Evolutionary conservation across 2,329 filamentous ascomycete genomes (phyloP).

Genomic region (Tolypocladium pustulatum): DNA sequence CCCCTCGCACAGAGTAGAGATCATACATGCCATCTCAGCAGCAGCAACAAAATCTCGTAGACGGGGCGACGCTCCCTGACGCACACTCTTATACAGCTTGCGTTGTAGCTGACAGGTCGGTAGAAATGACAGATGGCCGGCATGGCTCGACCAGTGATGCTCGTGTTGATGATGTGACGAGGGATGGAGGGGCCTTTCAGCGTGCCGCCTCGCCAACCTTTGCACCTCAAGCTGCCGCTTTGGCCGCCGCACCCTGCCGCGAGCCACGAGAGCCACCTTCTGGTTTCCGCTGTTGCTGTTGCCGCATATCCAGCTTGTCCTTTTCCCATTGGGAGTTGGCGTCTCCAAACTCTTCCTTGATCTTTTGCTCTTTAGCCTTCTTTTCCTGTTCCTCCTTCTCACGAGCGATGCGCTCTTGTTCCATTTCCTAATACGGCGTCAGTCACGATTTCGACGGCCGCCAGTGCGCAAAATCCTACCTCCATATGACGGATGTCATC

Average conservation of each 20-base stretch:
- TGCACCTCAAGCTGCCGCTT: slow-evolving; percentile 1
- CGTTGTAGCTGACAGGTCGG: background rate
- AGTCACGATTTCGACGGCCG: background rate
- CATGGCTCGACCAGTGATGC: background rate
- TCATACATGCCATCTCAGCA: background rate
- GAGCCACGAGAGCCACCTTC: slow-evolving; percentile 1
- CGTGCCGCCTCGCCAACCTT: background rate
- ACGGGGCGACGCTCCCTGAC: background rate
- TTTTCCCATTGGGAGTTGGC: slow-evolving; percentile 76
- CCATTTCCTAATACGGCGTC: slow-evolving; percentile 63
- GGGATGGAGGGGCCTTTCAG: background rate
- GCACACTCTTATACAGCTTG: background rate
- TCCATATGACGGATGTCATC: slow-evolving; percentile 98
- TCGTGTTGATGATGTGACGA: background rate
- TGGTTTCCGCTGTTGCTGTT: slow-evolving; percentile 18
- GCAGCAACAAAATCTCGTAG: background rate
- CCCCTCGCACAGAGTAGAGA: background rate
- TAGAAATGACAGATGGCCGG: background rate
- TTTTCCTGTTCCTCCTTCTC: slow-evolving; percentile 61
- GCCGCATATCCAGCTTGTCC: slow-evolving; percentile 71
- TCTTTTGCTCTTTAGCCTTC: slow-evolving; percentile 61
- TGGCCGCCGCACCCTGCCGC: slow-evolving; percentile 3
- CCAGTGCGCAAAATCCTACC: slow-evolving; percentile 27
- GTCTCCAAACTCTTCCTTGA: slow-evolving; percentile 72
- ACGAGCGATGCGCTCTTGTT: slow-evolving; percentile 67